Evolutionary conservation across 495 filamentous ascomycete species (phyloP), one percentile per base, ranked within the genome.

Genomic region (Symbiotaphrina buchneri): DNA sequence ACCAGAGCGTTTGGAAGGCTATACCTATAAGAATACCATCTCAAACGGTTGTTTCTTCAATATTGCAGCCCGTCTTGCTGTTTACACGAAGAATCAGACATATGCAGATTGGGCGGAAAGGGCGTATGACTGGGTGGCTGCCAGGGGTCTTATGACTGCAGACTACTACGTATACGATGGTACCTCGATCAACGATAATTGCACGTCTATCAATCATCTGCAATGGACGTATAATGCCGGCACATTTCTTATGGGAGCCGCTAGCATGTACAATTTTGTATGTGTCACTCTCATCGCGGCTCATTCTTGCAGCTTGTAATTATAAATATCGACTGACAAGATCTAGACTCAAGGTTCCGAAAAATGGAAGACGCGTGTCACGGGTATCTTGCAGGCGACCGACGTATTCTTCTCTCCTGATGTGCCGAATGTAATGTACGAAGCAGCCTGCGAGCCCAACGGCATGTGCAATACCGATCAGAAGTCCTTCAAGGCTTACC

Each of bases 401-500:
- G 43, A 55, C n/a, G 45, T 53, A 1, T 58, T 64, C 37, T 75
- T 75, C 54, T 73, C 68, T 45, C 42, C 65, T 36, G 25, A 45
- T 8, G 49, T 63, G 2, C 48, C 59, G 13, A 45, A 54, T 27
- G 51, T 71, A 33, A 64, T 74, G 57, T 58, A 60, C 29, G 80
- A 87, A 46, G 55, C 68, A n/a, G 64, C 70, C 11, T 90, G 80
- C 51, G 80, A 85, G 46, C 47, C 63, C 2, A 48, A 47, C 19
- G 45, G 54, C 28, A 53, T 41, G 0, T 82, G 78, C 49, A 61
- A 82, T 42, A 44, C 63, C 32, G 77, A 85, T 49, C 73, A 81
- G 42, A 67, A 71, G 30, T 67, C 68, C 16, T 87, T 90, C 63
- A 85, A 85, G 45, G 76, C 74, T 3, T 75, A 80, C 39, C 56